Conservation (phyloP, 495 filamentous ascomycete genomes). For the Tuber borchii region DNA sequence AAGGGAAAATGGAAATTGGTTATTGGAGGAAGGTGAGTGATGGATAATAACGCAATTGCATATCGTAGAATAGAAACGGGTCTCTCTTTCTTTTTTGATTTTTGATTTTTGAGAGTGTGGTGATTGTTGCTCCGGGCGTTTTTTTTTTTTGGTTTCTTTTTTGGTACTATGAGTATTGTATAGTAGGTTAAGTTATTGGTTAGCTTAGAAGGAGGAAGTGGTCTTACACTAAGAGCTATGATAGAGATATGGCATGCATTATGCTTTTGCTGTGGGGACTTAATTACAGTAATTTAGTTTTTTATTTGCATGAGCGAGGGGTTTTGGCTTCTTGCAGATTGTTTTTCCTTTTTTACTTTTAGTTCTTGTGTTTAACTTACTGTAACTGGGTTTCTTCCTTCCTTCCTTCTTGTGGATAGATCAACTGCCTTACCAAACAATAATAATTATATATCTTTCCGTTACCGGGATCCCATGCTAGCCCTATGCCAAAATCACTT, state of each 20-base stretch:
- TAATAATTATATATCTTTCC: neutral
- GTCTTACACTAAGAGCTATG: neutral
- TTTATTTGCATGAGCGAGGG: neutral
- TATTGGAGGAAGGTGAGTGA: neutral
- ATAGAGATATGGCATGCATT: neutral
- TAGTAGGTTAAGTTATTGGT: neutral
- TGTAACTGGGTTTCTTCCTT: neutral
- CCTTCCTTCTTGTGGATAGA: neutral
- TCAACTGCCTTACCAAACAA: neutral
- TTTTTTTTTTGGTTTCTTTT: neutral
- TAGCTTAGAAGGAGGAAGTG: neutral
- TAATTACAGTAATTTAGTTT: neutral
- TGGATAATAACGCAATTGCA: slow-evolving; percentile 2
- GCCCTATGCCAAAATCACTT: neutral
- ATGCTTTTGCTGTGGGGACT: neutral
- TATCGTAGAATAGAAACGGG: neutral
- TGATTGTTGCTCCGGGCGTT: neutral
- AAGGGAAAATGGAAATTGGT: neutral
- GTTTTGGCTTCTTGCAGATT: neutral
- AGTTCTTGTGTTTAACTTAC: neutral
- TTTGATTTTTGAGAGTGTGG: slow-evolving; percentile 1
- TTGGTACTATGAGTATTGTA: neutral
- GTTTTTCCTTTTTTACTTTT: neutral
- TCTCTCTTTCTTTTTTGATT: neutral
- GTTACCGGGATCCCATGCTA: neutral